Evolutionary conservation across 192 early-diverging fungal genomes (phyloP).

Genomic region (Cetraspora pellucida): DNA sequence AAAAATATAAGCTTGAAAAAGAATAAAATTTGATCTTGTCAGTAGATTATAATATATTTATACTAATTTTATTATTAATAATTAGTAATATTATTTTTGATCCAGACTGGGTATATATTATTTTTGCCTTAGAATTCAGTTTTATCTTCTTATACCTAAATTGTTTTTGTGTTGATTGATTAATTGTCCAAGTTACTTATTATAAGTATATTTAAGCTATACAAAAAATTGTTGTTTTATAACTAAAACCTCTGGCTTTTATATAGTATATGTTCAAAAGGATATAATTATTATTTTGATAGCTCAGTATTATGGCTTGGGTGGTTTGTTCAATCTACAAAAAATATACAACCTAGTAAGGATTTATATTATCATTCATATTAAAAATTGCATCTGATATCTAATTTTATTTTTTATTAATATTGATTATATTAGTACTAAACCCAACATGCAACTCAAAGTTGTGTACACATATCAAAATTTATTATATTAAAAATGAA

Average conservation of each 20-base stretch:
- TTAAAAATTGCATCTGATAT: not conserved
- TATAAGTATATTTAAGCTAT: not conserved
- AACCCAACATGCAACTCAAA: constrained; percentile 6
- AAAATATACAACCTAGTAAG: not conserved
- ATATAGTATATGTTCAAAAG: not conserved
- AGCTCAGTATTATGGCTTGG: not conserved
- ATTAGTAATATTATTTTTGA: constrained; percentile 18
- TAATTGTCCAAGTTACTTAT: not conserved
- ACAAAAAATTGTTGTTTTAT: too few relatives aligned
- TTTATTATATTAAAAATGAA: constrained; percentile 18
- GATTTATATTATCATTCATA: not conserved
- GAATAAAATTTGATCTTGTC: not conserved
- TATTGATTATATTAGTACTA: not conserved
- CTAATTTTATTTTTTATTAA: not conserved
- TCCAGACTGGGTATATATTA: not conserved
- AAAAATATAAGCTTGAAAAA: not conserved
- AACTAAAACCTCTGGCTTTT: not conserved
- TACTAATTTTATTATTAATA: not conserved
- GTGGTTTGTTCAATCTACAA: not conserved
- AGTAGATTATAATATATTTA: not conserved
- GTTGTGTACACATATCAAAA: constrained; percentile 2
- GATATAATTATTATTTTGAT: not conserved
- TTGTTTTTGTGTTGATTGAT: not conserved
- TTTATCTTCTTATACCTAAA: not conserved
- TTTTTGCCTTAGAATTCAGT: not conserved